Evolutionary conservation across 148 eudicot genomes (phyloP).

Genomic region (Vaccinium corymbosum): DNA sequence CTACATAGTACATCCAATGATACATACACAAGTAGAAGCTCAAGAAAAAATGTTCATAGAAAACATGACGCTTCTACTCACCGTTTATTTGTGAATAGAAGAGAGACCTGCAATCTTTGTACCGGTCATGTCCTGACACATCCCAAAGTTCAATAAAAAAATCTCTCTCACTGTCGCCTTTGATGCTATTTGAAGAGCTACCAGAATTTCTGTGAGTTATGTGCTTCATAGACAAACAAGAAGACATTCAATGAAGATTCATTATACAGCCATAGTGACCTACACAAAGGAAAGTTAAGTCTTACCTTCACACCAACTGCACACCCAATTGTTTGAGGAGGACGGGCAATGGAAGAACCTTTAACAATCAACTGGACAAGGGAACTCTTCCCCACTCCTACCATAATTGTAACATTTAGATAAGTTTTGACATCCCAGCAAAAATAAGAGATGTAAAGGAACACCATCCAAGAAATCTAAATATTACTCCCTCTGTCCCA

Average conservation of each 20-base stretch:
- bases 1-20: background rate
- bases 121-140: slow-evolving; percentile 92
- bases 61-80: slow-evolving; percentile 23
- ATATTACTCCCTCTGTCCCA: background rate
- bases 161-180: slow-evolving; percentile 75
- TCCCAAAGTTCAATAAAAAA: slow-evolving; percentile 95
- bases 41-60: slow-evolving; percentile 1
- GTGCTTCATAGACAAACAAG: slow-evolving; percentile 48
- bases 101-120: slow-evolving; percentile 87
- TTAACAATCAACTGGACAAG: slow-evolving; percentile 84
- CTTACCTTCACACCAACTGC: slow-evolving; percentile 77
- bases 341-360: slow-evolving; percentile 65
- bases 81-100: slow-evolving; percentile 90
- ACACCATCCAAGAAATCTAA: background rate
- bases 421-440: slow-evolving; percentile 2
- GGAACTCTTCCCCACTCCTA: slow-evolving; percentile 97
- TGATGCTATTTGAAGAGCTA: slow-evolving; percentile 79
- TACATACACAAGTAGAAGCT: background rate
- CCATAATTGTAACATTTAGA: slow-evolving; percentile 16
- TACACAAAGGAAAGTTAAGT: background rate
- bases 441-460: background rate
- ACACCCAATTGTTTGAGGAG: slow-evolving; percentile 90
- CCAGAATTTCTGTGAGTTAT: slow-evolving; percentile 70
- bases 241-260: slow-evolving; percentile 10
- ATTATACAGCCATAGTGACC: slow-evolving; percentile 1